phyloP scores from a whole-genome alignment of 495 filamentous ascomycete genomes.

The Daldinia bambusicola region DNA sequence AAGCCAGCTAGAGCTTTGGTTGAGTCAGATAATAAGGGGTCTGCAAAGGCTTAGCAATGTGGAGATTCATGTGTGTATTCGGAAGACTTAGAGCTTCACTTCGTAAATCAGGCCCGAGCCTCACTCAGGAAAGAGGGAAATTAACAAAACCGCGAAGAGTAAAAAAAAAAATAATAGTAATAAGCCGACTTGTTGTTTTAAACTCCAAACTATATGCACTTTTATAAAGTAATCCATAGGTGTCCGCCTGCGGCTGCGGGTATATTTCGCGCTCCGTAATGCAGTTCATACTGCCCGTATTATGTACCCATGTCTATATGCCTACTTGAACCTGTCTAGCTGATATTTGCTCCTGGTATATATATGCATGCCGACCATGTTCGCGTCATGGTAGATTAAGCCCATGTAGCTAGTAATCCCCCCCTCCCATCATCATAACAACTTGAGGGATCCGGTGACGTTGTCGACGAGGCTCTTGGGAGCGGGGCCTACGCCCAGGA shows the following conservation, averaged over 20 bases:
- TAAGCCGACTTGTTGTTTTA: neutral
- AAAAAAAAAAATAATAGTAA: too few relatives aligned
- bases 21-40: neutral
- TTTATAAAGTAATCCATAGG: constrained; percentile 9
- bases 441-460: constrained; percentile 88
- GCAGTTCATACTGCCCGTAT: constrained; percentile 10
- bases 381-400: neutral
- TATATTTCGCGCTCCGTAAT: constrained; percentile 2
- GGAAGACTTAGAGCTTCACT: neutral
- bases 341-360: neutral
- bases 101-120: neutral
- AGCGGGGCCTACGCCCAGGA: constrained; percentile 87
- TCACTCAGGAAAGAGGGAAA: neutral
- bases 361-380: constrained; percentile 1
- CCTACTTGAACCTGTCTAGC: neutral
- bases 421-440: constrained; percentile 65
- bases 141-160: neutral
- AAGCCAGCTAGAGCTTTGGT: neutral
- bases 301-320: constrained; percentile 6
- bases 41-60: constrained; percentile 9
- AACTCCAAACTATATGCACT: constrained; percentile 8
- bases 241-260: constrained; percentile 13
- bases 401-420: neutral
- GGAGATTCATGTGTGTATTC: constrained; percentile 1
- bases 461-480: constrained; percentile 87